Base-by-base conservation (phyloP, 2,329 filamentous ascomycete genomes). In the Fusarium redolens region DNA sequence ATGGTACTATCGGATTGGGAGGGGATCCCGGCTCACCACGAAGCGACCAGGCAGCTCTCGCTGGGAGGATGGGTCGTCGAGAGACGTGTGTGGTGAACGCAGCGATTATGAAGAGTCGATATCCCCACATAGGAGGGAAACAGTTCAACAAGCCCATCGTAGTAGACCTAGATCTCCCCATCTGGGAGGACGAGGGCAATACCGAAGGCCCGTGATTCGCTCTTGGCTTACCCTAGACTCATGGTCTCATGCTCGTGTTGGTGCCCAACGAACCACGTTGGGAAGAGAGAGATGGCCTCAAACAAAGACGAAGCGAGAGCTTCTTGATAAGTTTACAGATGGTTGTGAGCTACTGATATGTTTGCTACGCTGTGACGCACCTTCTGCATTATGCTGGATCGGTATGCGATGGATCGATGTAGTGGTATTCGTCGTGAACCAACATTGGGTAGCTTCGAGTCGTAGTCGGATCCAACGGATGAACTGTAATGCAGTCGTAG, bases 71-170 rank as follows among this genome's bases (percentile, higher is more conserved):
- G 72, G 83, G 85, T 50, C 85, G 89, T 74, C 84, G 79, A 67
- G 92, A 96, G 83, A 96, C 93, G 2, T 95, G 91, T 78, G 84
- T 97, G 59, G 88, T 96, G 74, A 97, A 97, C 82, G 93, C 93
- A 33, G 91, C 93, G 25, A 91, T 95, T 69, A 88, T 92, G 86
- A 90, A 90, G 47, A 90, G 86, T 28, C 91, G 88, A 68, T 91
- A 89, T 82, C 91, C 91, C 55, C 90, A 92, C 71, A 76, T 75
- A 2, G 86, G 85, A 4, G 89, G 89, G 20, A 93, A 91, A 79
- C 86, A 82, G 69, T 90, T 93, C 81, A 91, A 95, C 81, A 93
- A 95, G 79, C 92, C 94, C 25, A 92, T 97, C 73, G 91, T 97
- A n/a, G 90, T 97, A 17, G 93, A 97, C 79, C 78, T 97, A 35